Evolutionary conservation across 768 basidiomycete genomes (phyloP).

Genomic region (Pisolithus marmoratus): DNA sequence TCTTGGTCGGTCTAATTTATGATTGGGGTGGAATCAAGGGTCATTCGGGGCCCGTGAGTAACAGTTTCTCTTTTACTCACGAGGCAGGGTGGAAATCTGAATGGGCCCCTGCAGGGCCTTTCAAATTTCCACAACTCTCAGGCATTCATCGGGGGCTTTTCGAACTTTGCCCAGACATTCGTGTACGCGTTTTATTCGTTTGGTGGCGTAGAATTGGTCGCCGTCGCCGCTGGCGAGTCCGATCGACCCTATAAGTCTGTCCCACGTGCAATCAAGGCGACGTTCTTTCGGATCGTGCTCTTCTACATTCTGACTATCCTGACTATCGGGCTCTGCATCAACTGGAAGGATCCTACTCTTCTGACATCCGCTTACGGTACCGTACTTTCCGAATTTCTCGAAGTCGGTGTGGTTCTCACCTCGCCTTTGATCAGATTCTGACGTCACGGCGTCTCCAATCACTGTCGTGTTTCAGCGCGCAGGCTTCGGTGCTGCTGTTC

Average conservation of each 20-base stretch:
- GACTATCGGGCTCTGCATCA: conserved; percentile 62
- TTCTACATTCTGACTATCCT: conserved; percentile 63
- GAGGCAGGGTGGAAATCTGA: neutral
- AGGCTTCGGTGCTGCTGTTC: conserved; percentile 54
- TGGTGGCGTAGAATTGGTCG: conserved; percentile 65
- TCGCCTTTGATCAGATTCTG: conserved; percentile 29
- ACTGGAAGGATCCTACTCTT: conserved; percentile 50
- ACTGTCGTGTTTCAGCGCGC: conserved; percentile 61
- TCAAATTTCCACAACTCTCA: conserved; percentile 44
- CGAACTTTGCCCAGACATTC: conserved; percentile 50
- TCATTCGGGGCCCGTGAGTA: conserved; percentile 53
- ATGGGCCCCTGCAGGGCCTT: conserved; percentile 34
- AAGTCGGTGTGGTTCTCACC: neutral
- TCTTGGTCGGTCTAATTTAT: conserved; percentile 56
- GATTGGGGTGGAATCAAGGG: conserved; percentile 56
- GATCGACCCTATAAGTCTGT: conserved; percentile 57
- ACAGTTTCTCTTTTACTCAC: neutral
- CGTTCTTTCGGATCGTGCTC: conserved; percentile 59
- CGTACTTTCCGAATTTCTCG: conserved; percentile 5
- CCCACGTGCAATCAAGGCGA: conserved; percentile 60
- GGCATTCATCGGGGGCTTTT: conserved; percentile 50
- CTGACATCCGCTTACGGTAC: conserved; percentile 41
- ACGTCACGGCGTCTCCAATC: conserved; percentile 54
- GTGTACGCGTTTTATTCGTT: conserved; percentile 70
- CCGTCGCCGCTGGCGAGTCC: conserved; percentile 68